Percentiles rank a stretch among this genome's conserved stretches.
Evolutionary conservation across 768 basidiomycete genomes (phyloP).

Genomic region (Dictyophora rubrovolvata): DNA sequence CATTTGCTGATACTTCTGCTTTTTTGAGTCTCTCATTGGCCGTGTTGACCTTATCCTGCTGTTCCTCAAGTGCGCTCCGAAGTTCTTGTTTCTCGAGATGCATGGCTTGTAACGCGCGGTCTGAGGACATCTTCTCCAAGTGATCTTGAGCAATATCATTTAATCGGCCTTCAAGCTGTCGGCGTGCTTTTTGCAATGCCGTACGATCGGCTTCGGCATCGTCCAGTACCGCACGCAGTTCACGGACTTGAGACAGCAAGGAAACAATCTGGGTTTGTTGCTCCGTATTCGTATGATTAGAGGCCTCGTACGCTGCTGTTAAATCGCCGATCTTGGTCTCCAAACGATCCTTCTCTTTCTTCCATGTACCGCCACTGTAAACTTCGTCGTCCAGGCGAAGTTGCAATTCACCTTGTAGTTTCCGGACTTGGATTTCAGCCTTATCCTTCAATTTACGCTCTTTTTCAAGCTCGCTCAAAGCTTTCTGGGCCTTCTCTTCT

Average conservation of each 20-base stretch:
- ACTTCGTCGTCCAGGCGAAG: slow-evolving; percentile 68
- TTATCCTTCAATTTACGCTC: slow-evolving; percentile 57
- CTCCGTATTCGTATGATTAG: slow-evolving; percentile 60
- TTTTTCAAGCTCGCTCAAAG: slow-evolving; percentile 49
- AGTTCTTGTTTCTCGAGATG: slow-evolving; percentile 76
- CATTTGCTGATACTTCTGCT: slow-evolving; percentile 64
- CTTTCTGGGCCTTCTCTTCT: slow-evolving; percentile 49
- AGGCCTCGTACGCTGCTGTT: slow-evolving; percentile 65
- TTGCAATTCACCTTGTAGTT: slow-evolving; percentile 64
- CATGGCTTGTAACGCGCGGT: slow-evolving; percentile 64
- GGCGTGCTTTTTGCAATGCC: slow-evolving; percentile 71
- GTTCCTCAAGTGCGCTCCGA: slow-evolving; percentile 67
- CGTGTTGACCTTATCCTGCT: slow-evolving; percentile 61
- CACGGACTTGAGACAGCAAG: slow-evolving; percentile 77
- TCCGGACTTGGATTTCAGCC: slow-evolving; percentile 51
- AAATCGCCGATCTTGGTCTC: slow-evolving; percentile 74
- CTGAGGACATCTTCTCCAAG: slow-evolving; percentile 60
- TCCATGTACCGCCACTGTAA: slow-evolving; percentile 71
- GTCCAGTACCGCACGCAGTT: slow-evolving; percentile 69
- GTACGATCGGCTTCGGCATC: slow-evolving; percentile 78
- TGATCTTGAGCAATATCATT: slow-evolving; percentile 72
- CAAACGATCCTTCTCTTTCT: slow-evolving; percentile 79
- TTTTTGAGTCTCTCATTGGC: slow-evolving; percentile 73
- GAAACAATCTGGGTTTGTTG: slow-evolving; percentile 79
- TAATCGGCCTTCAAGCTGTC: slow-evolving; percentile 68